Percentiles rank a stretch among this genome's conserved stretches.
phyloP scores from a whole-genome alignment of 371 early-diverging fungal genomes.

The Enterospora canceri region DNA sequence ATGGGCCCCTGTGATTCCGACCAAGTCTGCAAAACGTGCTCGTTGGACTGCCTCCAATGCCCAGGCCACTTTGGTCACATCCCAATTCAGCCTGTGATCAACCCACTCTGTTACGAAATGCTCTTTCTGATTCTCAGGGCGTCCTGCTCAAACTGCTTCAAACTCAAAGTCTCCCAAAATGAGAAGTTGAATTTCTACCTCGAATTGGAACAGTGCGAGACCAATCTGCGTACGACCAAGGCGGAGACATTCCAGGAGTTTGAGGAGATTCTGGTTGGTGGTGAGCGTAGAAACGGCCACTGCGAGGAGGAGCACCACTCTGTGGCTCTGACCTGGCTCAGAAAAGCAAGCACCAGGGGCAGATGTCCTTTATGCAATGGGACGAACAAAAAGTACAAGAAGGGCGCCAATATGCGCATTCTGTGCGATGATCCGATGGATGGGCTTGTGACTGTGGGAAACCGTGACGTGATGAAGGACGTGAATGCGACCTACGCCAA shows the following conservation, averaged over 20 bases:
- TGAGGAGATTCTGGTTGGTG: background rate
- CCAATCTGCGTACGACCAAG: background rate
- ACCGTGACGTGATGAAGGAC: conserved; percentile 23
- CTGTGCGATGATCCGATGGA: background rate
- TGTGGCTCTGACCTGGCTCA: background rate
- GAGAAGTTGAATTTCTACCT: conserved; percentile 14
- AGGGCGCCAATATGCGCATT: conserved; percentile 16
- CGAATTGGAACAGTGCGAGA: conserved; percentile 24
- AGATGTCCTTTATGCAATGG: conserved; percentile 42
- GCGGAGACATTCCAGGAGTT: conserved; percentile 9
- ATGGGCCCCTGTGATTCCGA: conserved; percentile 77
- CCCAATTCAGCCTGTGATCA: conserved; percentile 53
- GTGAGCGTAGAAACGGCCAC: background rate
- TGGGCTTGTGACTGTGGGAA: conserved; percentile 1
- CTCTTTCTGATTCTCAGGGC: conserved; percentile 70
- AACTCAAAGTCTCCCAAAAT: conserved; percentile 62
- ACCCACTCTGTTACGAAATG: conserved; percentile 76
- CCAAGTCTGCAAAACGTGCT: conserved; percentile 56
- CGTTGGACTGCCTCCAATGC: conserved; percentile 39
- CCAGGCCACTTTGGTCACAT: conserved; percentile 58
- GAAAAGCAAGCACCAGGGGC: background rate
- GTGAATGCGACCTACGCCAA: conserved; percentile 21
- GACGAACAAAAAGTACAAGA: conserved; percentile 15
- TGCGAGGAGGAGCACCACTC: background rate
- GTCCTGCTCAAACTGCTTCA: conserved; percentile 75